Percentiles rank a stretch among this genome's conserved stretches.
Evolutionary conservation across 2,329 filamentous ascomycete species (phyloP).

Genomic region (Shiraia sp.): DNA sequence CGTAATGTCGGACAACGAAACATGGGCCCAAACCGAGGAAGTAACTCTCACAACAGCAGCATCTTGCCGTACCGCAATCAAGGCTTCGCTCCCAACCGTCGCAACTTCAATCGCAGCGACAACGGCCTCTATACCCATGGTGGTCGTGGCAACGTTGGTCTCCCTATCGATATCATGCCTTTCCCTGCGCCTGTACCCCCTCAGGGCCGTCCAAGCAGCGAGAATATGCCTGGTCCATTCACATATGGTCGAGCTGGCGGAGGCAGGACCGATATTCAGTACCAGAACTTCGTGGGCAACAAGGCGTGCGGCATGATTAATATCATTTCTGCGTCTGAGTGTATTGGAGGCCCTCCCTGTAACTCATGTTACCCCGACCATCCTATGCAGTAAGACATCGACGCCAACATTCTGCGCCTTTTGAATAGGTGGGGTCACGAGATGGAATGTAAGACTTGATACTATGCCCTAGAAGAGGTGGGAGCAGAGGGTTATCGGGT

Average conservation of each 20-base stretch:
- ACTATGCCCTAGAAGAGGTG: no score
- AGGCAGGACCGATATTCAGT: neutral
- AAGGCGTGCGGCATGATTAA: constrained; percentile 20
- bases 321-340: constrained; percentile 17
- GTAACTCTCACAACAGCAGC: neutral
- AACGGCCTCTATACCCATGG: constrained; percentile 29
- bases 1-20: constrained; percentile 13
- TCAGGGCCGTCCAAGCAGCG: constrained; percentile 13
- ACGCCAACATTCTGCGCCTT: no score
- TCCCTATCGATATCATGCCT: constrained; percentile 36
- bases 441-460: no score
- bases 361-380: constrained; percentile 21
- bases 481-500: no score
- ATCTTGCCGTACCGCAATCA: constrained; percentile 11
- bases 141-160: constrained; percentile 18
- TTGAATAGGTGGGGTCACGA: no score
- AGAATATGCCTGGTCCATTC: constrained; percentile 4
- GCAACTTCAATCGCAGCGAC: constrained; percentile 7
- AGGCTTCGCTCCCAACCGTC: constrained; percentile 1
- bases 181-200: constrained; percentile 38
- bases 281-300: constrained; percentile 3
- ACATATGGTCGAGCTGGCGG: no score
- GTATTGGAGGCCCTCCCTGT: constrained; percentile 16
- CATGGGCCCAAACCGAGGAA: neutral
- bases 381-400: neutral